Evolutionary conservation across 2,329 filamentous ascomycete species (phyloP), one percentile per base, ranked within the genome.

Genomic region (Zymoseptoria ardabiliae): DNA sequence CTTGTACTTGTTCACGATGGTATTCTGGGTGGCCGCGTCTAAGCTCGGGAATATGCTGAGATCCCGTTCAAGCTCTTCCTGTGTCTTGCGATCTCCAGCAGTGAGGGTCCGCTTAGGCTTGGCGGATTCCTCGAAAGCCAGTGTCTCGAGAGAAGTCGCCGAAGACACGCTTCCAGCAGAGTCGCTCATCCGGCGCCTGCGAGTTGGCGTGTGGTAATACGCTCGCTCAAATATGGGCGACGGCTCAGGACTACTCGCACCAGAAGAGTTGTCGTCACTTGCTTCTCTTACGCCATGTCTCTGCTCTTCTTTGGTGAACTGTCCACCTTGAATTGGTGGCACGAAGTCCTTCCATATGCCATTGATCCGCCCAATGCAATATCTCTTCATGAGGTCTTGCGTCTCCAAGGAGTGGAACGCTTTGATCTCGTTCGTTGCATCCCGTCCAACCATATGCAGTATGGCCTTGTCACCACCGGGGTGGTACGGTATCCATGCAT

Each of bases 381-480:
- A 97, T 63, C 83, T 84, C 61, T 84, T 76, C 90, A 97, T 97
- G 67, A 84, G 84, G 60, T 85, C 74, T 67, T 84, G 85, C 17
- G 94, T 87, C 70, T 92, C 88, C 50, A 78, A 67, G 0, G 93
- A 97, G 74, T 99, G 94, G 30, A 97, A 97, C 90, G 87, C 90
- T 73, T 88, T 90, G 62, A 97, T 87, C 76, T 97, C 94, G 74
- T 97, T 92, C 10, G 93, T 97, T 55, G 91, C 93, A 63, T 74
- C 72, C 66, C 72, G 64, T 25, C 72, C 72, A 61, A 97, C 84
- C 91, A 97, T 94, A 72, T 99, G 94, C 72, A 85, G 79, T 65
- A 99, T 95, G 57, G 93, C 84, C 76, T 91, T 94, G 69, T 93
- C 87, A 67, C 94, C 94, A 59, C 94, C 94, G 11, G 94, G 94